Evolutionary conservation across 768 basidiomycete genomes (phyloP).

Genomic region (Leccinum olivaceopallidum): DNA sequence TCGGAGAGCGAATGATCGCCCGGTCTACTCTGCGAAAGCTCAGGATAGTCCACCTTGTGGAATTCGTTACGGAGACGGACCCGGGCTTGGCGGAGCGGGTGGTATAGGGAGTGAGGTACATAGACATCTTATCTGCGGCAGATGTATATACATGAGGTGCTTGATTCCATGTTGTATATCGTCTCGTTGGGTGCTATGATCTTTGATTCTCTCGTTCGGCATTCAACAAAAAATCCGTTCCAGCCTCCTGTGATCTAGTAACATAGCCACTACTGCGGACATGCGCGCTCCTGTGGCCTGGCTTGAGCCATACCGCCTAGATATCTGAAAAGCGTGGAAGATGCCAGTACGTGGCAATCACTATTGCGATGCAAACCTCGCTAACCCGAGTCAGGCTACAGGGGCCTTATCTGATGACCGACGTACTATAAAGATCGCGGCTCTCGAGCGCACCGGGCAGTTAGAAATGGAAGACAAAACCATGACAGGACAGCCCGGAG

Average conservation of each 20-base stretch:
- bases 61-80: conserved; percentile 4
- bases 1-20: conserved; percentile 63
- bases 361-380: background rate
- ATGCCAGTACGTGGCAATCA: background rate
- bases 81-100: conserved; percentile 6
- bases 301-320: too few relatives aligned
- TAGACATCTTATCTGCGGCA: conserved; percentile 22
- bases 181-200: conserved; percentile 25
- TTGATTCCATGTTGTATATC: conserved; percentile 19
- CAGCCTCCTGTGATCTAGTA: too few relatives aligned
- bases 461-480: conserved; percentile 1
- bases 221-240: background rate
- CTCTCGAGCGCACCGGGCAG: too few relatives aligned
- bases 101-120: conserved; percentile 12
- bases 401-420: background rate
- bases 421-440: background rate
- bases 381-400: background rate
- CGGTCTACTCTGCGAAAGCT: background rate
- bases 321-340: too few relatives aligned
- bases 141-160: conserved; percentile 16
- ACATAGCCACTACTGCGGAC: too few relatives aligned
- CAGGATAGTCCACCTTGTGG: conserved; percentile 1
- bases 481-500: background rate
- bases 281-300: too few relatives aligned
- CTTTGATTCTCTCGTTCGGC: conserved; percentile 3